Percentiles rank a stretch among this genome's conserved stretches.
Evolutionary conservation across 345 rosid species (phyloP).

Genomic region (Eucalyptus brandiana): DNA sequence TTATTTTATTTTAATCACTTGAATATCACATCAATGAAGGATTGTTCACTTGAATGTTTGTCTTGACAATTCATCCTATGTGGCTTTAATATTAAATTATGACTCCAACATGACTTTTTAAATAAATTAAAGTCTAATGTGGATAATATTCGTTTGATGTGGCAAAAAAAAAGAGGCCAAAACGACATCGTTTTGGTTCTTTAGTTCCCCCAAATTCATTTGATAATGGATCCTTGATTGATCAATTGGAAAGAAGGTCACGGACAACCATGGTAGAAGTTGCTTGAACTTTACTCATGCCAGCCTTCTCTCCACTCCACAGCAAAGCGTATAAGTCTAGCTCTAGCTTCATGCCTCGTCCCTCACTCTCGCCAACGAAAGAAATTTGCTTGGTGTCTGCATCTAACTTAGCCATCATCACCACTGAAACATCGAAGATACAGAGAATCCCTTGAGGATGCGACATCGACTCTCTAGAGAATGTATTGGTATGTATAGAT

Average conservation of each 20-base stretch:
- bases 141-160: too few species aligned
- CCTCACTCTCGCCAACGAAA: not conserved
- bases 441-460: not conserved
- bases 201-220: not conserved
- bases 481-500: conserved; percentile 53
- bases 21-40: not conserved
- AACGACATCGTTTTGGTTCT: not conserved
- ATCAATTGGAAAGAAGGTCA: not conserved
- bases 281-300: not conserved
- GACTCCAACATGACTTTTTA: not conserved
- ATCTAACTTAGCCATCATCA: not conserved
- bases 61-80: not conserved
- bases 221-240: not conserved
- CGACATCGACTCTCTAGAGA: conserved; percentile 11
- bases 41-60: not conserved
- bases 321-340: not conserved
- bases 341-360: not conserved
- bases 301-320: not conserved
- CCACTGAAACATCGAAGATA: not conserved
- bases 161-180: not conserved
- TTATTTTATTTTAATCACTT: not conserved
- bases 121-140: too few species aligned
- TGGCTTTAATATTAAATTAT: not conserved
- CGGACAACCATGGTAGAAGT: not conserved
- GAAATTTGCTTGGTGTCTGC: not conserved